A percentile compares a stretch with the other conserved stretches of the same genome.
phyloP scores from a whole-genome alignment of 805 yeast species.

The Myxozyma monticola region DNA sequence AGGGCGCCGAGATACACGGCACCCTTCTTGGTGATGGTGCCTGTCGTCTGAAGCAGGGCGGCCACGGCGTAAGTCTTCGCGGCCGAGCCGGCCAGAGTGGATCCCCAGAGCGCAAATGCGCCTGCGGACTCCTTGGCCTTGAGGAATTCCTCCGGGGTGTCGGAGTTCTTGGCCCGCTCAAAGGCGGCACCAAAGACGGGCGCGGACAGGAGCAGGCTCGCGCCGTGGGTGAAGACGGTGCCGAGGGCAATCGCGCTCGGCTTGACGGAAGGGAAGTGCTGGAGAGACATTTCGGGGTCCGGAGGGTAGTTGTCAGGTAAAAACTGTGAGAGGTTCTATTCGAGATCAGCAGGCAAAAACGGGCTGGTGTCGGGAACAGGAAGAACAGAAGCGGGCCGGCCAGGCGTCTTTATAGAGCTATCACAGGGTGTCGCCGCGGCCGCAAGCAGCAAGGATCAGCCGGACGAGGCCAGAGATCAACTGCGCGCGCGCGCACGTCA shows the following conservation, averaged over 20 bases:
- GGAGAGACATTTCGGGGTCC: constrained; percentile 30
- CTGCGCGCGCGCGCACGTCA: no score
- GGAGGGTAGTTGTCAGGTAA: no score
- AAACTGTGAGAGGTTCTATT: no score
- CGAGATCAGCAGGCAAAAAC: no score
- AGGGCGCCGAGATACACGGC: constrained; percentile 44
- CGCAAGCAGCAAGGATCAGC: no score
- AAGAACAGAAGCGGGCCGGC: no score
- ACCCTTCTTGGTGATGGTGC: constrained; percentile 42
- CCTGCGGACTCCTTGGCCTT: constrained; percentile 42
- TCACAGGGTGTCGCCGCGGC: no score
- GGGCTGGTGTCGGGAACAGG: no score
- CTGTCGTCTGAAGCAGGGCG: constrained; percentile 43
- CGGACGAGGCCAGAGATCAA: no score
- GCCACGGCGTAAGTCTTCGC: constrained; percentile 46
- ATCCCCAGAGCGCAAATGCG: constrained; percentile 39
- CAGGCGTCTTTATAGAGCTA: no score
- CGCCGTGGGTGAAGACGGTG: constrained; percentile 41
- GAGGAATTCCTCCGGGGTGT: constrained; percentile 40
- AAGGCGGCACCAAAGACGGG: constrained; percentile 45
- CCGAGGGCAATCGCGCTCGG: constrained; percentile 44
- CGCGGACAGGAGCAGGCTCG: constrained; percentile 39
- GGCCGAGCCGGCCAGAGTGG: constrained; percentile 41
- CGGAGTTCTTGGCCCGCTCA: constrained; percentile 39
- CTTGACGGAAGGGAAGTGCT: constrained; percentile 30